A percentile compares a stretch with the other conserved stretches of the same genome.
These are phyloP conservation scores for Metroxylon sagu DNA, from an alignment of 176 grass and related monocot genomes.

Conservation along the genomic window DNA sequence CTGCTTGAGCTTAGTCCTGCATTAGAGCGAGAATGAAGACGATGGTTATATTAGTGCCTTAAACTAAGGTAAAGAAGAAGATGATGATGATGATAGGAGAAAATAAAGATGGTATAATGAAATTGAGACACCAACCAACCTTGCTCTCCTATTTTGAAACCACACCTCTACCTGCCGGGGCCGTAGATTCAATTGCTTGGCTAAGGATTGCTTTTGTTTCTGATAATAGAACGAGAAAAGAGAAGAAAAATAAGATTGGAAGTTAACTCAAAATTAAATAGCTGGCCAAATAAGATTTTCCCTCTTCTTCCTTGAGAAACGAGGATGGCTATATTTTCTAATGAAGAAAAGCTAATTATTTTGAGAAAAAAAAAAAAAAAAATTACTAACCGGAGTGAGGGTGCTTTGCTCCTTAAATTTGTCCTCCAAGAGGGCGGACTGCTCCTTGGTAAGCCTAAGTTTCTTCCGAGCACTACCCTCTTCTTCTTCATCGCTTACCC, in stretches of 20 bases:
- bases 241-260: background rate
- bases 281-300: no score
- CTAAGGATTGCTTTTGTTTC: conserved; percentile 19
- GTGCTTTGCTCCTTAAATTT: conserved; percentile 12
- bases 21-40: background rate
- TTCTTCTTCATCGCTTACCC: background rate
- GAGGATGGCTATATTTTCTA: no score
- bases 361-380: background rate
- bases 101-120: background rate
- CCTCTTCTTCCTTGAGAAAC: no score
- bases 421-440: conserved; percentile 16
- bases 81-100: no score
- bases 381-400: background rate
- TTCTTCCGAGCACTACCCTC: conserved; percentile 6
- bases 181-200: conserved; percentile 21
- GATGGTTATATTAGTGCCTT: no score
- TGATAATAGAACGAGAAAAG: background rate
- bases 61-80: no score
- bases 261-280: no score
- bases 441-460: conserved; percentile 19
- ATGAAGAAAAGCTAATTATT: no score
- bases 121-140: conserved; percentile 8
- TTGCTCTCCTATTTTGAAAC: conserved; percentile 29
- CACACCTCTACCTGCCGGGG: conserved; percentile 24
- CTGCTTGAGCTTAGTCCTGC: conserved; percentile 21